phyloP scores from a whole-genome alignment of 2,329 filamentous ascomycete genomes.

The Xylariomycetidae sp. region DNA sequence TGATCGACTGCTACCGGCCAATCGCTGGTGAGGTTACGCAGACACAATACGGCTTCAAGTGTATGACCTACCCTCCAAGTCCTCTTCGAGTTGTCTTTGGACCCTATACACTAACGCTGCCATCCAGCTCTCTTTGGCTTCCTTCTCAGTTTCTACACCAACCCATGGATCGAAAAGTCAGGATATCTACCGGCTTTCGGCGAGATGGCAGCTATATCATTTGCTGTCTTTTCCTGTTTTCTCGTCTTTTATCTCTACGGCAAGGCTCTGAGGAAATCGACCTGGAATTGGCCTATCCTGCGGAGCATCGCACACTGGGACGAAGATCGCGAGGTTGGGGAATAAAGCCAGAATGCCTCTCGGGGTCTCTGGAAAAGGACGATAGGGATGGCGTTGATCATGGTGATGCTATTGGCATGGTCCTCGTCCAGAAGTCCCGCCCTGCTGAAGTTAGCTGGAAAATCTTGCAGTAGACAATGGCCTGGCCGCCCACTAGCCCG shows the following conservation, averaged over 20 bases:
- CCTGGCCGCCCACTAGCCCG: too few relatives aligned
- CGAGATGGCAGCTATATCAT: conserved; percentile 32
- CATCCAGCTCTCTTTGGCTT: conserved; percentile 32
- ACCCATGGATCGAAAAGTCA: conserved; percentile 30
- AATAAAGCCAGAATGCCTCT: too few relatives aligned
- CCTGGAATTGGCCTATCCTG: conserved; percentile 28
- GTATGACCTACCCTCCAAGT: conserved; percentile 11
- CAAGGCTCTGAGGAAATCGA: conserved; percentile 25
- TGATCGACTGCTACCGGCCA: conserved; percentile 4
- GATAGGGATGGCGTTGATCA: too few relatives aligned
- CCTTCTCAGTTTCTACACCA: conserved; percentile 37
- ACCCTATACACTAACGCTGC: too few relatives aligned
- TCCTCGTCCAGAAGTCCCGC: too few relatives aligned
- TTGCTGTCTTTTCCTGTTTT: conserved; percentile 26
- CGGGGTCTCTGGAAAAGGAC: too few relatives aligned
- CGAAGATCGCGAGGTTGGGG: conserved; percentile 31
- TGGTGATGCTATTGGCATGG: too few relatives aligned
- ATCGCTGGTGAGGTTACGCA: conserved; percentile 3
- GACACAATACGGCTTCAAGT: conserved; percentile 25
- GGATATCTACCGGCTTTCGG: conserved; percentile 33
- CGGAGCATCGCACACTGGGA: conserved; percentile 25
- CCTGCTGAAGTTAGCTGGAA: too few relatives aligned
- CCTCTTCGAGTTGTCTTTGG: not conserved
- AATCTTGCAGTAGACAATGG: too few relatives aligned
- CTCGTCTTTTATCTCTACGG: conserved; percentile 32